Base-by-base conservation (phyloP, 2,329 filamentous ascomycete genomes). In the Penicillium decumbens region DNA sequence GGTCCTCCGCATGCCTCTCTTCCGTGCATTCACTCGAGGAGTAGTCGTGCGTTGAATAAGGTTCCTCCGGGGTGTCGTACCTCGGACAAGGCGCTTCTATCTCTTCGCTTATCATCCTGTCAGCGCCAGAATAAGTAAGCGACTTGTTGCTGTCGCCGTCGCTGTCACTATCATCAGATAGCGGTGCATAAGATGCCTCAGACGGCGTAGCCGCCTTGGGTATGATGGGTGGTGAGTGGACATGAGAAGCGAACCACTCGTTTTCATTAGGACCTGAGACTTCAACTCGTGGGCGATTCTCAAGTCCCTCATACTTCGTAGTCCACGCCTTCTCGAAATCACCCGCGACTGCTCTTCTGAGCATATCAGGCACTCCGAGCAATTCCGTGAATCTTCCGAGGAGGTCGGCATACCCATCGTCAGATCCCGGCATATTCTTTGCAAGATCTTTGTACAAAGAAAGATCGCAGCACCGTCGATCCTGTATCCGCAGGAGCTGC, bases 401-500 rank as follows among this genome's bases (percentile, higher is more conserved):
- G 9, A 30, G 12, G 4, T 3, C 12, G 6, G 20, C 15, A n/a
- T 32, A 12, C 4, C 18, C 28, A 9, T 35, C 24, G 12, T 40
- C 4, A 1, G 13, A 18, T 10, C 10, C 6, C 1, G 38, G 23
- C 12, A 46, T 23, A 6, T 40, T 41, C 1, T 4, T 8, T 2
- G 45, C 27, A 6, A 70, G 43, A 0, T 35, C 50, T 1, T 10
- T 9, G 7, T 61, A 57, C 8, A 71, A 29, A 0, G 18, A 1
- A 1, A 5, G 15, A 4, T 52, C 35, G 27, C 55, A 61, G 0
- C n/a, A 28, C 10, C 27, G 20, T 1, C 30, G 40, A 0, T 30
- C 29, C 0, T 42, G 33, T 6, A 71, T 62, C 0, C 38, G 38
- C 0, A 51, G 25, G 0, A 71, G 42, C 3, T 69, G 67, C 0